phyloP scores from a whole-genome alignment of 805 yeast genomes.

The Kockiozyma suomiensis region DNA sequence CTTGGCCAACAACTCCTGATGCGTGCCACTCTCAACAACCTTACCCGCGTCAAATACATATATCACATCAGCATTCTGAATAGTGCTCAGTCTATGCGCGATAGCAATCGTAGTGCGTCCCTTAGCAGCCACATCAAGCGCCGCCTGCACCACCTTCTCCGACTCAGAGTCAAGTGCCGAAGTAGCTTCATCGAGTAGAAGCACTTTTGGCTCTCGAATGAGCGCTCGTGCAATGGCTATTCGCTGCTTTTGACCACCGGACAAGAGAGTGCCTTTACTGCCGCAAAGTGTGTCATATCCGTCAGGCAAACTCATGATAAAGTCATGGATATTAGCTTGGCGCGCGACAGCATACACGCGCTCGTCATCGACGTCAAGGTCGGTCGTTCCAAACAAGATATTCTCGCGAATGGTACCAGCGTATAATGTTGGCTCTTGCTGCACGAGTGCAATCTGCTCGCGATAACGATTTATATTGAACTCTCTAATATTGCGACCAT shows the following conservation, averaged over 20 bases:
- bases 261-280: conserved; percentile 53
- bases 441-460: conserved; percentile 58
- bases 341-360: conserved; percentile 52
- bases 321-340: conserved; percentile 62
- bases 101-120: conserved; percentile 71
- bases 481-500: conserved; percentile 53
- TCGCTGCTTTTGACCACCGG: conserved; percentile 68
- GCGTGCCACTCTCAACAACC: conserved; percentile 56
- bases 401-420: conserved; percentile 61
- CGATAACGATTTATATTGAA: conserved; percentile 56
- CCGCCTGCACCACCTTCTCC: conserved; percentile 64
- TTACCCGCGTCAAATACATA: conserved; percentile 56
- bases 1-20: conserved; percentile 45
- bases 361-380: conserved; percentile 44
- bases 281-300: conserved; percentile 60
- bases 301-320: conserved; percentile 58
- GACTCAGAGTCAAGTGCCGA: conserved; percentile 60
- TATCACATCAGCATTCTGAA: conserved; percentile 55
- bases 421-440: conserved; percentile 63
- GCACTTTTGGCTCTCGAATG: conserved; percentile 56
- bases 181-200: conserved; percentile 61
- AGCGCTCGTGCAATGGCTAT: conserved; percentile 65
- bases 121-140: conserved; percentile 59
- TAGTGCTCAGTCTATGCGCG: conserved; percentile 71
- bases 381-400: conserved; percentile 52